Base-by-base conservation (phyloP, 441 rosid genomes). In the Erodium moschatum region DNA sequence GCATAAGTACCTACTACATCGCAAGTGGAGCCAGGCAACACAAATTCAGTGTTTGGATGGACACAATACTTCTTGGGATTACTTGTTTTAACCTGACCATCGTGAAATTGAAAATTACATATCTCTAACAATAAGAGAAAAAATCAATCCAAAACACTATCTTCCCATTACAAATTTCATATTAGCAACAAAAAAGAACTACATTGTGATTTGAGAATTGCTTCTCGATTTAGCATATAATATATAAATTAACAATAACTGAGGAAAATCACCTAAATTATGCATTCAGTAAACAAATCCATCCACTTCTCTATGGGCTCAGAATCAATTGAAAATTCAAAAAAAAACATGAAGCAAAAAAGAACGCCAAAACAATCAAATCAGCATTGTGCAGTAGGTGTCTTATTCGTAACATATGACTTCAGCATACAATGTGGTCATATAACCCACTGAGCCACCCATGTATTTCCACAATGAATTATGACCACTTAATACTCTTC, bases 21-120 rank as follows among this genome's bases (percentile, higher is more conserved):
- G 60, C 89, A 86, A 5, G 87, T 70, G 16, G 94, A 86, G 18
- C 85, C 84, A 69, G 94, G 94, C 81, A 78, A 78, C 65, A 86
- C 86, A 11, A 88, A 58, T 80, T 91, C 94, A 2, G 89, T 81
- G 70, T 86, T 88, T 1, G 94, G 94, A n/a, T 89, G 89, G 70
- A 88, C 94, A 66, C 89, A 86, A 62, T 88, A 88, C 81, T 86
- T 88, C 76, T 86, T 86, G 0, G 94, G 94, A 75, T 88, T 88
- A 4, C 91, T 88, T 8, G 94, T 86, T 76, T 88, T 88, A 77
- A 88, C 91, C 94, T 88, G 78, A 79, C 63, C 64, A 76, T 4
- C 62, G 70, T 67, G 27, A 66, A 64, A 27, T 1, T 60, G 31
- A 33, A 21, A 62, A 48, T 73, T 15, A 24, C 68, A 71, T 15